Conservation (phyloP, 2,329 filamentous ascomycete genomes). For the Xylaria sp. region DNA sequence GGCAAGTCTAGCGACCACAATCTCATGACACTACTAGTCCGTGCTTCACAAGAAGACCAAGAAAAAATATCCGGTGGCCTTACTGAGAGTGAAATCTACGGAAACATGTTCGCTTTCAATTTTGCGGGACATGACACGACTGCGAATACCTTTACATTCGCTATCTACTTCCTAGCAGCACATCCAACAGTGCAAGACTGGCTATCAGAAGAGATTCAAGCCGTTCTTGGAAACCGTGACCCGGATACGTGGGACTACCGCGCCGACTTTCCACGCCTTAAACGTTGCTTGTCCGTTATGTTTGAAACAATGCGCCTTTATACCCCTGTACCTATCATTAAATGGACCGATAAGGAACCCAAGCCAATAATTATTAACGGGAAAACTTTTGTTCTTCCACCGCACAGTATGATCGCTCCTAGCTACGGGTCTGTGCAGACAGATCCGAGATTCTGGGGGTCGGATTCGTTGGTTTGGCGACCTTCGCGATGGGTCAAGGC, state of each 20-base stretch:
- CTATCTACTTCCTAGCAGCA: constrained; percentile 28
- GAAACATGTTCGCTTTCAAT: constrained; percentile 39
- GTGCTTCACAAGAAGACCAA: constrained; percentile 36
- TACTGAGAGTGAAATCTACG: constrained; percentile 50
- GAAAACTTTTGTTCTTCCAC: constrained; percentile 30
- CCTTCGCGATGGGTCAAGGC: constrained; percentile 32
- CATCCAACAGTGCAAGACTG: constrained; percentile 27
- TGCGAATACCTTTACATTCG: constrained; percentile 30
- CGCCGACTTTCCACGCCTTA: constrained; percentile 47
- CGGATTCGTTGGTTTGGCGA: constrained; percentile 29
- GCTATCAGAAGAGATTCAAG: constrained; percentile 1
- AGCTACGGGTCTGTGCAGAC: constrained; percentile 32
- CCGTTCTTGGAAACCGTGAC: background rate
- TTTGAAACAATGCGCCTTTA: constrained; percentile 51
- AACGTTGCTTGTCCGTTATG: constrained; percentile 48
- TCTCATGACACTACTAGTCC: constrained; percentile 29
- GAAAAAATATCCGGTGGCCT: constrained; percentile 34
- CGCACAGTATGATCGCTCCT: constrained; percentile 30
- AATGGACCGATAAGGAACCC: constrained; percentile 34
- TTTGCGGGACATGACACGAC: constrained; percentile 42
- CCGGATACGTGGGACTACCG: constrained; percentile 26
- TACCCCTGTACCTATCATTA: constrained; percentile 39
- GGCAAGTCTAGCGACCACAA: constrained; percentile 18
- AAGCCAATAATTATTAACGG: constrained; percentile 25
- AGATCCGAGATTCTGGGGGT: constrained; percentile 31